phyloP scores from a whole-genome alignment of 768 basidiomycete species.

The Xerocomus brunneocitrinus region DNA sequence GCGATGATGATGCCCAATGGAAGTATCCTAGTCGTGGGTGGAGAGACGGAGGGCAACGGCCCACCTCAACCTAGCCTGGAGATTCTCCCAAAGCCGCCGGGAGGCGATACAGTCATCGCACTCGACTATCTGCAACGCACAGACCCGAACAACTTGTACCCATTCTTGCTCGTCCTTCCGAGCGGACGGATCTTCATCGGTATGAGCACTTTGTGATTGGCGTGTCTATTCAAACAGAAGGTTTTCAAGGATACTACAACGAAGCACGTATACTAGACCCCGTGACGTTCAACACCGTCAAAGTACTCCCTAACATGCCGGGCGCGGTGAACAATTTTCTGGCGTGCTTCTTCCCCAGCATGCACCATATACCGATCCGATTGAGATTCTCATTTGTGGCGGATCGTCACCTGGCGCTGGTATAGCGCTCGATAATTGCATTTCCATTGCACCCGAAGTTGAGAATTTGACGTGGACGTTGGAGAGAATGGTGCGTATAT shows the following conservation, averaged over 20 bases:
- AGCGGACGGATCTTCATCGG: slow-evolving; percentile 68
- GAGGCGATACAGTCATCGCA: slow-evolving; percentile 55
- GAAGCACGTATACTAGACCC: slow-evolving; percentile 75
- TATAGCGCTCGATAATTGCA: slow-evolving; percentile 62
- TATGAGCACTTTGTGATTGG: slow-evolving; percentile 27
- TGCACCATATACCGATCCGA: slow-evolving; percentile 69
- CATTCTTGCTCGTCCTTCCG: slow-evolving; percentile 69
- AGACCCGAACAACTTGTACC: slow-evolving; percentile 78
- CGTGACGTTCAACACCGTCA: slow-evolving; percentile 56
- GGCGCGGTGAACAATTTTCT: slow-evolving; percentile 67
- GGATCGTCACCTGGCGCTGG: slow-evolving; percentile 59
- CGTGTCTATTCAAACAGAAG: not conserved
- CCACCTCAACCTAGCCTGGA: slow-evolving; percentile 65
- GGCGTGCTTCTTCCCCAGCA: slow-evolving; percentile 66
- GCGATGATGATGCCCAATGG: slow-evolving; percentile 71
- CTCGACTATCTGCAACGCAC: slow-evolving; percentile 68
- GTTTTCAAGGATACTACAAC: slow-evolving; percentile 64
- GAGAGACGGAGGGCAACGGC: slow-evolving; percentile 71
- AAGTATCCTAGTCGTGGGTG: slow-evolving; percentile 68
- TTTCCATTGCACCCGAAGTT: slow-evolving; percentile 62
- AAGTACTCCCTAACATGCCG: slow-evolving; percentile 65
- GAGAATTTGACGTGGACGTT: slow-evolving; percentile 59
- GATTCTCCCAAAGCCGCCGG: slow-evolving; percentile 60
- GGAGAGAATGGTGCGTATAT: slow-evolving; percentile 67
- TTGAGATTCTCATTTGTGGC: slow-evolving; percentile 70